A percentile compares a stretch with the other conserved stretches of the same genome.
phyloP scores from a whole-genome alignment of 768 basidiomycete genomes.

The Pulveroboletus sp. region DNA sequence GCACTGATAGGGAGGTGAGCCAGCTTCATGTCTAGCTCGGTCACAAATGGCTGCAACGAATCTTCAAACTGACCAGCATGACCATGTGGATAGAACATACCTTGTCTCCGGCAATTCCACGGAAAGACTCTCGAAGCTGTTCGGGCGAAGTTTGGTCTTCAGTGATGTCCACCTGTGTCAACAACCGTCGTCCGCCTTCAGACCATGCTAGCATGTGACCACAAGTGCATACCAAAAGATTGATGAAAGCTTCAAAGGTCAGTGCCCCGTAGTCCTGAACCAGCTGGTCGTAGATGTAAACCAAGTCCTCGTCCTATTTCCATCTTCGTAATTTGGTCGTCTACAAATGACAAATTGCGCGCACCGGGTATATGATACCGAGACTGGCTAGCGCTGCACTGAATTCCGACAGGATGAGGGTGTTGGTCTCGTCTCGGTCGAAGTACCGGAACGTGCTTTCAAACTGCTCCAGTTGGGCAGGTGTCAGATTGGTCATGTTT shows the following conservation, averaged over 20 bases:
- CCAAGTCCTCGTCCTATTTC: slow-evolving; percentile 78
- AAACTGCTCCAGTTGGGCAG: slow-evolving; percentile 93
- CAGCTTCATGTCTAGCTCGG: slow-evolving; percentile 85
- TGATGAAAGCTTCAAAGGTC: slow-evolving; percentile 91
- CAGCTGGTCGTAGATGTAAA: slow-evolving; percentile 76
- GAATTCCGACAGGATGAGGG: slow-evolving; percentile 79
- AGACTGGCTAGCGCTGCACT: slow-evolving; percentile 91
- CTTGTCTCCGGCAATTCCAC: slow-evolving; percentile 86
- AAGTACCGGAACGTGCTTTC: slow-evolving; percentile 98
- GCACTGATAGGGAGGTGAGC: slow-evolving; percentile 72
- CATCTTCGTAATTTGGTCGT: background rate
- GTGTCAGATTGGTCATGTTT: slow-evolving; percentile 90
- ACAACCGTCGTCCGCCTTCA: slow-evolving; percentile 3
- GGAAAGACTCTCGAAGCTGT: slow-evolving; percentile 90
- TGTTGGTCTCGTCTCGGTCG: slow-evolving; percentile 89
- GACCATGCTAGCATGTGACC: background rate
- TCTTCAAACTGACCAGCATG: background rate
- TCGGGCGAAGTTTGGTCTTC: slow-evolving; percentile 94
- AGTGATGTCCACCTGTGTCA: slow-evolving; percentile 78
- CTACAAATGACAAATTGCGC: slow-evolving; percentile 13
- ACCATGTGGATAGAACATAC: slow-evolving; percentile 35
- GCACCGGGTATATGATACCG: slow-evolving; percentile 85
- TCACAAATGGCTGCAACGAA: slow-evolving; percentile 71
- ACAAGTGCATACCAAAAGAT: slow-evolving; percentile 63
- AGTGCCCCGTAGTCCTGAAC: slow-evolving; percentile 80